These are phyloP conservation scores for Penicillium freii DNA, from an alignment of 2,329 filamentous ascomycete species.

Conservation along the genomic window DNA sequence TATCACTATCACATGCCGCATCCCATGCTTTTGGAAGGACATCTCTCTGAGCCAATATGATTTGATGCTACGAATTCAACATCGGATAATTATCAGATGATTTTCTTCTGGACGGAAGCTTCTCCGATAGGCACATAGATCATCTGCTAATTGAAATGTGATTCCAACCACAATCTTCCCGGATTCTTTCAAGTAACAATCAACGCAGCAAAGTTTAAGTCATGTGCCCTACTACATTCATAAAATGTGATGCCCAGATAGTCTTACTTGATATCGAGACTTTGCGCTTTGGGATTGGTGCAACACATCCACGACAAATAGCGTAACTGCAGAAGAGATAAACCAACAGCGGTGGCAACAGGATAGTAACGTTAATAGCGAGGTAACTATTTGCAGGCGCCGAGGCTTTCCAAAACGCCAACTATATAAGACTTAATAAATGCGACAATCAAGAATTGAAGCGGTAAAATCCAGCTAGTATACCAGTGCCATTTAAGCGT, in stretches of 20 bases:
- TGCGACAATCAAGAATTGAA: not conserved
- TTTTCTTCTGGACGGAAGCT: not conserved
- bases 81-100: not conserved
- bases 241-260: not conserved
- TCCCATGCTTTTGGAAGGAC: not conserved
- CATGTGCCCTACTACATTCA: not conserved
- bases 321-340: not conserved
- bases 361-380: not conserved
- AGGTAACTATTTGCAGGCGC: too few relatives aligned
- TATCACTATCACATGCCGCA: not conserved
- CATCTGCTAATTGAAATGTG: not conserved
- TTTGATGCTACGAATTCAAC: not conserved
- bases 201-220: not conserved
- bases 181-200: not conserved
- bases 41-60: too few relatives aligned
- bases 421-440: not conserved
- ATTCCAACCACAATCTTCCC: not conserved
- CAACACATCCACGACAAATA: conserved; percentile 1
- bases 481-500: not conserved
- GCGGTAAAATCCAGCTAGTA: not conserved
- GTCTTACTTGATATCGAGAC: not conserved
- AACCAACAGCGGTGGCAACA: not conserved
- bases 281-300: not conserved
- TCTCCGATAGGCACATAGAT: not conserved
- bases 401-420: not conserved